Conservation (phyloP, 768 basidiomycete species). For the Pisolithus tinctorius region DNA sequence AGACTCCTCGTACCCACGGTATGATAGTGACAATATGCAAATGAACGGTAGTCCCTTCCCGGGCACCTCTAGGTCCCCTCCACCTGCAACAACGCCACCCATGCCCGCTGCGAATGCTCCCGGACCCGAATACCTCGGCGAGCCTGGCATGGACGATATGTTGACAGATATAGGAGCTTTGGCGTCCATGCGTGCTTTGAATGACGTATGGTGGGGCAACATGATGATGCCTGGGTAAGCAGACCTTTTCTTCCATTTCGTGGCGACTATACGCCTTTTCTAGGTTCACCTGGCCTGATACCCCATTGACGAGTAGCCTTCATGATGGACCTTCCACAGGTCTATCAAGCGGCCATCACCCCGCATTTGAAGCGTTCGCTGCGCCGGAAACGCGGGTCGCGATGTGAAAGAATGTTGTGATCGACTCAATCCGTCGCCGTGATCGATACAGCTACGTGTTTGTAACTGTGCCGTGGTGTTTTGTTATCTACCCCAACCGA, state of each 20-base stretch:
- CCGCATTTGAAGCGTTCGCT: conserved; percentile 15
- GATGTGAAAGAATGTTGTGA: conserved; percentile 8
- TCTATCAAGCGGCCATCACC: conserved; percentile 12
- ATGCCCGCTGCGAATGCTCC: background rate
- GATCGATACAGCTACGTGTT: no score
- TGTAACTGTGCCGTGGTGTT: no score
- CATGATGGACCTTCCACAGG: conserved; percentile 8
- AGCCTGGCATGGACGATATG: conserved; percentile 25
- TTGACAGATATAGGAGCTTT: conserved; percentile 47
- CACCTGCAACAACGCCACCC: background rate
- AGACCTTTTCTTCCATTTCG: background rate
- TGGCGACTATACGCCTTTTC: background rate
- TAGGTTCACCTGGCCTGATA: conserved; percentile 29
- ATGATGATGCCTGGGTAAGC: conserved; percentile 83
- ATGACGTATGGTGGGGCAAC: conserved; percentile 67
- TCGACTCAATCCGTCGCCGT: no score
- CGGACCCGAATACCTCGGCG: conserved; percentile 37
- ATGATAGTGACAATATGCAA: conserved; percentile 26
- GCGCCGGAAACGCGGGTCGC: conserved; percentile 19
- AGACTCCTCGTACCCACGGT: conserved; percentile 11
- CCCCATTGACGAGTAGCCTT: conserved; percentile 17
- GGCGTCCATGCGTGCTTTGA: conserved; percentile 67
- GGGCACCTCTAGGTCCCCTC: background rate
- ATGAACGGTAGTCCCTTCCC: conserved; percentile 12
- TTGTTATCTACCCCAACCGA: no score